Evolutionary conservation across 2,329 filamentous ascomycete genomes (phyloP).

Genomic region (Beauveria caledonica): DNA sequence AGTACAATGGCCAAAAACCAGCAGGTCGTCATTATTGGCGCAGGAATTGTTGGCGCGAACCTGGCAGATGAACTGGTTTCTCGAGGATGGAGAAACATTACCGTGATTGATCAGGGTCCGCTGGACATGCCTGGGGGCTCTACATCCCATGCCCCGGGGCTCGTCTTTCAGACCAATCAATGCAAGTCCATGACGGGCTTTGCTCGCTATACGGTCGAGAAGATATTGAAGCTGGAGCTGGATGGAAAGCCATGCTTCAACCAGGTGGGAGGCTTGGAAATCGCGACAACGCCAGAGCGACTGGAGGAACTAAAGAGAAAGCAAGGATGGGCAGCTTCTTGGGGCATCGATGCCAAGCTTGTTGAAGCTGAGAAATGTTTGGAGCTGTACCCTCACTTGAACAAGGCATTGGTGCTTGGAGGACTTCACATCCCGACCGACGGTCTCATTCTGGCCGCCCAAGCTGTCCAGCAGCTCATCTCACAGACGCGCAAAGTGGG

Average conservation of each 20-base stretch:
- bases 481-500: constrained; percentile 48
- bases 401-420: constrained; percentile 44
- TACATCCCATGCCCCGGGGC: constrained; percentile 55
- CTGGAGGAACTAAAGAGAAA: constrained; percentile 55
- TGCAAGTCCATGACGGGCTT: constrained; percentile 51
- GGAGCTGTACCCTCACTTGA: constrained; percentile 45
- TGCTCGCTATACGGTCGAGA: constrained; percentile 54
- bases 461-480: constrained; percentile 54
- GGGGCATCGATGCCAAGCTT: constrained; percentile 49
- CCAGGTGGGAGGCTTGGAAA: constrained; percentile 53
- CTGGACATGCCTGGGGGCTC: constrained; percentile 55
- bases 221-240: constrained; percentile 42
- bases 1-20: constrained; percentile 26
- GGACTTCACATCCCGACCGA: constrained; percentile 54
- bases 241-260: constrained; percentile 43
- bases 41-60: constrained; percentile 57
- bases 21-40: constrained; percentile 52
- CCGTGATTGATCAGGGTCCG: constrained; percentile 56
- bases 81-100: constrained; percentile 55
- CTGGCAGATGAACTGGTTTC: constrained; percentile 55
- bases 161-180: constrained; percentile 55
- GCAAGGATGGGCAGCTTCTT: constrained; percentile 51
- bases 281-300: constrained; percentile 51
- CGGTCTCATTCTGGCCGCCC: constrained; percentile 51
- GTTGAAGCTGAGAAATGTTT: constrained; percentile 44